Evolutionary conservation across 768 basidiomycete genomes (phyloP), one percentile per base, ranked within the genome.

Genomic region (Dictyophora rubrovolvata): DNA sequence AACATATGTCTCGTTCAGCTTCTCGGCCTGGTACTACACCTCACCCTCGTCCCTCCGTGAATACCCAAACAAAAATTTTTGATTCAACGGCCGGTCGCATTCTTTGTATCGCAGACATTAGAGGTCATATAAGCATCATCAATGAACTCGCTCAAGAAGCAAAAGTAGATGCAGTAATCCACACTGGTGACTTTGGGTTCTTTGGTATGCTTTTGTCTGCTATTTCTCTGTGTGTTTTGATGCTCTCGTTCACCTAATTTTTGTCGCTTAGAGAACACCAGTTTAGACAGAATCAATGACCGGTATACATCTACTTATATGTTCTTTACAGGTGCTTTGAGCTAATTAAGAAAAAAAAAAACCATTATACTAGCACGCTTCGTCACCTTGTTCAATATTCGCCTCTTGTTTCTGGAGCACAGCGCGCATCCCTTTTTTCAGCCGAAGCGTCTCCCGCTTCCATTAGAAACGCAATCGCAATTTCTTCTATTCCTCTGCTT

Each of bases 141-240:
- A 97, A 97, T 71, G 83, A 90, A 71, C 82, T 96, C 56, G 94
- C 94, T 17, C 75, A 85, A 50, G 92, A 96, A 65, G 84, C 83
- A 59, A 87, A 89, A 67, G 96, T 93, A 21, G 82, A 86, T 60
- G 95, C 93, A 17, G 86, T 97, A 70, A 89, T 99, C 60, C 95
- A 98, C 70, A 95, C 94, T 0, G 96, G 96, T 55, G 96, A 99
- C 75, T 98, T 98, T 83, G 96, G 96, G 60, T 96, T 99, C 75
- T 96, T 95, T 71, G 92, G 90, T 86, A 64, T 62, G 79, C 71
- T 22, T 63, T 58, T 36, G 12, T 12, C 21, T 20, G 50, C 34
- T 21, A 8, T 14, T 55, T 59, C 23, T 61, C 54, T 17, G 14
- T n/a, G 14, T 58, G 21, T 42, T 58, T 47, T 51, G 49, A 17